Evolutionary conservation across 345 rosid genomes (phyloP), one percentile per base, ranked within the genome.

Genomic region (Passiflora organensis): DNA sequence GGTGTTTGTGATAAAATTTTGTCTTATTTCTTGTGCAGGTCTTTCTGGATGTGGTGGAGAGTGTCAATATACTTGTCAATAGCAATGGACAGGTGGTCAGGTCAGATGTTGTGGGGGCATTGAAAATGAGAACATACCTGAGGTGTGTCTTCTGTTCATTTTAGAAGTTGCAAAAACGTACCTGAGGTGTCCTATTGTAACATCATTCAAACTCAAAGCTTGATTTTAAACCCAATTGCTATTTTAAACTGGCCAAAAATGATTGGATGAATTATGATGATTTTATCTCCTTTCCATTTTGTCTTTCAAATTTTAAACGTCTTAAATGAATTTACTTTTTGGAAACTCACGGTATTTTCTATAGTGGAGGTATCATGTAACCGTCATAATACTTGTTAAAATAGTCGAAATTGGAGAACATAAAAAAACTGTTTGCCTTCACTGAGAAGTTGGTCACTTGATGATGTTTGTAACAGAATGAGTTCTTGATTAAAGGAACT

Each of bases 101-200:
- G 69, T 93, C 96, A 8, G 99, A 93, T 77, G 96, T 93, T 43
- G 95, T 88, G 52, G 99, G 96, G 61, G 99, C 96, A 13, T 65
- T 93, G 73, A 93, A 93, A 86, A 93, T 93, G 99, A 78, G 99
- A 72, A 84, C 96, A 18, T 89, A 82, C 71, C 69, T 93, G 71
- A 93, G 89, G 99, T 93, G 51, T 41, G 43, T 41, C n/a, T 4
- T 15, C 3, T 15, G 4, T 15, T 39, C 3, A 41, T 8, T 15
- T 41, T 41, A 8, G 13, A 4, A 15, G 43, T 41, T 41, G 13
- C 13, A 28, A n/a, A n/a, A n/a, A n/a, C n/a, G n/a, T n/a, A n/a
- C n/a, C n/a, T n/a, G n/a, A n/a, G n/a, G n/a, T n/a, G n/a, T n/a
- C n/a, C n/a, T n/a, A n/a, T n/a, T n/a, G n/a, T n/a, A n/a, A n/a